phyloP scores from a whole-genome alignment of 352 stramenopile species.

The Globisporangium lucens region DNA sequence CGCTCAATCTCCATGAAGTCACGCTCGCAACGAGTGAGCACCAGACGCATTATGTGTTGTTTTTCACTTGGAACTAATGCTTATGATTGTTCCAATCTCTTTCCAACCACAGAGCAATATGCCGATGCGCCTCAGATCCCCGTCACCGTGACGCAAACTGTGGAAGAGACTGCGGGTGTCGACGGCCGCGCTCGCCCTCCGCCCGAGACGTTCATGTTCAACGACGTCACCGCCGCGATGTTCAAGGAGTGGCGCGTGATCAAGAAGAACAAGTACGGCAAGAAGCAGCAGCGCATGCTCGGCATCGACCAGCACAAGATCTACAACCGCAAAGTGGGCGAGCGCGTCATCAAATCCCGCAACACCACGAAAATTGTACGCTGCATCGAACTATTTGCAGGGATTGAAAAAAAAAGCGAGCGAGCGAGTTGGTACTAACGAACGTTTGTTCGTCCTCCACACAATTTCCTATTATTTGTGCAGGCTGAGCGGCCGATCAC shows the following conservation, averaged over 20 bases:
- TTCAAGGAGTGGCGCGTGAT: constrained; percentile 91
- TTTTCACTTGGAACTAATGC: too few species aligned
- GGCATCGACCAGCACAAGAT: constrained; percentile 88
- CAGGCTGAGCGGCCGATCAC: constrained; percentile 84
- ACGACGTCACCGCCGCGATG: constrained; percentile 87
- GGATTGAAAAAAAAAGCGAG: background rate
- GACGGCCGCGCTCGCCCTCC: constrained; percentile 68
- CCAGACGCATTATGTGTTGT: background rate
- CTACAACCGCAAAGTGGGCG: constrained; percentile 89
- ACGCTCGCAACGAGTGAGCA: constrained; percentile 81
- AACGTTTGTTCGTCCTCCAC: background rate
- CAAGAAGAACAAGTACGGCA: constrained; percentile 92
- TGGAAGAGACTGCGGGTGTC: constrained; percentile 65
- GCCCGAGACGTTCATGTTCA: constrained; percentile 90
- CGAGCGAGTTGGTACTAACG: background rate
- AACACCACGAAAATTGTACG: constrained; percentile 89
- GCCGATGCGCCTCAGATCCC: constrained; percentile 77
- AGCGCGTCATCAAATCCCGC: constrained; percentile 85
- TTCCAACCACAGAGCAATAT: constrained; percentile 65
- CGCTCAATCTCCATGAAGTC: constrained; percentile 85
- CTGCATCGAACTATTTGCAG: constrained; percentile 7
- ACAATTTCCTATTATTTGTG: constrained; percentile 2
- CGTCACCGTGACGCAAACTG: constrained; percentile 55
- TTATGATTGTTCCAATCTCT: background rate
- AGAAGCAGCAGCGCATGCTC: constrained; percentile 86